Evolutionary conservation across 352 stramenopile genomes (phyloP), one percentile per base, ranked within the genome.

Genomic region (Globisporangium okanoganense): DNA sequence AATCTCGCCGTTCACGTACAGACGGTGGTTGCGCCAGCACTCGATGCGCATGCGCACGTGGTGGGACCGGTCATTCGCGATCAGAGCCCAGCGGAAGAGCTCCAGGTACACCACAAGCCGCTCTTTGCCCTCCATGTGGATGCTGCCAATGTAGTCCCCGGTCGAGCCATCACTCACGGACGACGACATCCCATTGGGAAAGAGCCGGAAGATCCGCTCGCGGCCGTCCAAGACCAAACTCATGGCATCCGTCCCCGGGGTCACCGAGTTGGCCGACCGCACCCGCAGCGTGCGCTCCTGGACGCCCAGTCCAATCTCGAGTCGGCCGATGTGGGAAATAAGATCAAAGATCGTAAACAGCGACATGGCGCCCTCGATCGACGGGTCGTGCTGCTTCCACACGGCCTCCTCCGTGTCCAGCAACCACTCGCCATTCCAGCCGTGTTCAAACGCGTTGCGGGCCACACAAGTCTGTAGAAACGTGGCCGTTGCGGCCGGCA

Each of bases 91-190:
- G 10, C 52, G 58, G 36, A 87, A 87, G 0, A 78, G 58, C 51
- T 89, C 71, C 20, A 89, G 40, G 36, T 82, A 79, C n/a, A 78
- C 62, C 3, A 81, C 64, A 1, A 89, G 56, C 16, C 70, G 64
- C 5, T 76, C 67, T 12, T 72, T 62, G 7, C 57, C 64, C 45
- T 87, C 75, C 20, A 80, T 66, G n/a, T 73, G 73, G 48, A 87
- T 81, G 48, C 74, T 70, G 13, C 72, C 82, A 29, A 85, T 59
- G 54, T 92, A 92, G 66, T 92, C 80, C 27, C 82, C 82, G 2
- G 54, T 49, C 7, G 52, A 63, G 0, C 68, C 67, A 35, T 61
- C 66, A 27, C 56, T 57, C 25, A 73, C 66, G 24, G 58, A 67
- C 22, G 79, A 73, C 25, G 77, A 58, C 36, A 75, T 59, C 44